phyloP scores from a whole-genome alignment of 1,139 yeast genomes.

The Suhomyces ambrosiae region DNA sequence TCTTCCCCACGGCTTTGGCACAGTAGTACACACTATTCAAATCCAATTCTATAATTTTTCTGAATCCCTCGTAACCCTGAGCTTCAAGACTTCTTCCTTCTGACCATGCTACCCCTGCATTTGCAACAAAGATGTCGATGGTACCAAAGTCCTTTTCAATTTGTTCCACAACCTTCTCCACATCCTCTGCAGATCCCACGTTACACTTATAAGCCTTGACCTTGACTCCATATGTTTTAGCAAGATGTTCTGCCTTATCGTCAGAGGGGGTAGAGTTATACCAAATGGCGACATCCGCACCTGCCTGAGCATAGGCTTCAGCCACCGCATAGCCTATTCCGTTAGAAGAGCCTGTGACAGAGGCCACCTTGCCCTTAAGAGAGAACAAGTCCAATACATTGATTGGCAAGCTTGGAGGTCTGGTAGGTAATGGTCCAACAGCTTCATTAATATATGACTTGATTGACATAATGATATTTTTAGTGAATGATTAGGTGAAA shows the following conservation, averaged over 20 bases:
- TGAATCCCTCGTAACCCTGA: slow-evolving; percentile 22
- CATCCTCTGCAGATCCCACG: slow-evolving; percentile 60
- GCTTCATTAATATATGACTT: slow-evolving; percentile 16
- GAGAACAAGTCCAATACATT: slow-evolving; percentile 56
- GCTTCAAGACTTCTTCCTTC: slow-evolving; percentile 40
- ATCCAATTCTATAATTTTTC: slow-evolving; percentile 26
- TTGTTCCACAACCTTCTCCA: slow-evolving; percentile 56
- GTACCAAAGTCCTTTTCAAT: slow-evolving; percentile 72
- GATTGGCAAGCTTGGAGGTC: slow-evolving; percentile 24
- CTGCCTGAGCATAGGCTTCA: slow-evolving; percentile 85
- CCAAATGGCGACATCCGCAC: slow-evolving; percentile 90
- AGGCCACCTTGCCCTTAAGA: slow-evolving; percentile 80
- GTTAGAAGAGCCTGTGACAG: slow-evolving; percentile 84
- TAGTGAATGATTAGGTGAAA: neutral
- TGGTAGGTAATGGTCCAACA: slow-evolving; percentile 25
- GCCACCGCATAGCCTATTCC: slow-evolving; percentile 89
- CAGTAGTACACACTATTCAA: slow-evolving; percentile 42
- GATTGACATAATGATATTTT: slow-evolving; percentile 5
- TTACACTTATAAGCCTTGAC: slow-evolving; percentile 74
- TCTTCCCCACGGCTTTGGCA: slow-evolving; percentile 56
- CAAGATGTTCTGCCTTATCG: slow-evolving; percentile 56
- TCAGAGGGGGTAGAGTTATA: slow-evolving; percentile 67
- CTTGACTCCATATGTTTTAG: slow-evolving; percentile 64
- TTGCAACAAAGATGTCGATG: slow-evolving; percentile 84
- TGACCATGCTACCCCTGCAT: slow-evolving; percentile 90